Percentiles rank a stretch among this genome's conserved stretches.
phyloP scores from a whole-genome alignment of 306 rosid genomes.

The Macrotyloma uniflorum region DNA sequence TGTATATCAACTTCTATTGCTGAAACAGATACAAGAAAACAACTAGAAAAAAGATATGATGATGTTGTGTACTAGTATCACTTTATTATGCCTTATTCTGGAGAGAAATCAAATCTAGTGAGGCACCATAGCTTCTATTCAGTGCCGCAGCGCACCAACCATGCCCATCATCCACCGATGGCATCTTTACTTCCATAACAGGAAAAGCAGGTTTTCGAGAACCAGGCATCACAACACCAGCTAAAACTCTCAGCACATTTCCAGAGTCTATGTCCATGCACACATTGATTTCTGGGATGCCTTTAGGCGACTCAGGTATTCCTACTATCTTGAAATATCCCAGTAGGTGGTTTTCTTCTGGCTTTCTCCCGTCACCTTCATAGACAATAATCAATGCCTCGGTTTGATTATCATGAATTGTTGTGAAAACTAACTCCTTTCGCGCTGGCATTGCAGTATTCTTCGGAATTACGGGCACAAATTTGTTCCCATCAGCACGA shows the following conservation, averaged over 20 bases:
- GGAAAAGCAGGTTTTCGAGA: conserved; percentile 55
- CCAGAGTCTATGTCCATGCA: conserved; percentile 85
- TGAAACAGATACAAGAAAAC: conserved; percentile 30
- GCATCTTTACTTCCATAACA: conserved; percentile 88
- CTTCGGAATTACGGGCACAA: conserved; percentile 69
- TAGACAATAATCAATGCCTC: conserved; percentile 75
- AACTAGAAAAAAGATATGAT: neutral
- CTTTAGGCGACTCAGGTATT: conserved; percentile 71
- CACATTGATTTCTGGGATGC: conserved; percentile 72
- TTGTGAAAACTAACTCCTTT: conserved; percentile 71
- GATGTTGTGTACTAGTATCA: neutral
- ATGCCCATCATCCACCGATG: conserved; percentile 80
- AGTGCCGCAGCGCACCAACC: conserved; percentile 89
- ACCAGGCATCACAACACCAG: conserved; percentile 67
- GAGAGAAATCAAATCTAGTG: conserved; percentile 63
- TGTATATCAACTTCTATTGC: neutral
- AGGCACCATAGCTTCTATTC: conserved; percentile 58
- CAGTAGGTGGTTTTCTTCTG: conserved; percentile 71
- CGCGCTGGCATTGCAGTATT: conserved; percentile 81
- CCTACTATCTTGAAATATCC: conserved; percentile 82
- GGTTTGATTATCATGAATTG: conserved; percentile 71
- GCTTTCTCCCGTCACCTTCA: conserved; percentile 71
- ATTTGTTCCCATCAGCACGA: conserved; percentile 63
- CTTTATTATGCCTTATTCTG: conserved; percentile 49
- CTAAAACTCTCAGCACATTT: conserved; percentile 65